Conservation (phyloP, 345 rosid species). For the Pugionium cornutum region DNA sequence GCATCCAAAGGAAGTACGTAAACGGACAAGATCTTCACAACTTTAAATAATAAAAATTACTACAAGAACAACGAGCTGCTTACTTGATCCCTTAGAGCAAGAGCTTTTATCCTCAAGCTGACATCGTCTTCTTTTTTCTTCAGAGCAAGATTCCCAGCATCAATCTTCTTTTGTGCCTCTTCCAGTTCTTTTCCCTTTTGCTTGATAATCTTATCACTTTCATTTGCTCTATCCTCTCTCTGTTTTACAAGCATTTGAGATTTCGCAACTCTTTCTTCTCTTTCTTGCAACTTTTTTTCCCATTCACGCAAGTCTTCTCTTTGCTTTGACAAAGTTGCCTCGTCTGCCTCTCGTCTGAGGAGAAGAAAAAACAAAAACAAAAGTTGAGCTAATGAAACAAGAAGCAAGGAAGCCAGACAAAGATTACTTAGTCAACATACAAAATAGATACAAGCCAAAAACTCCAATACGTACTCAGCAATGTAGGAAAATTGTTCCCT, state of each 20-base stretch:
- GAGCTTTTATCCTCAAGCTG: constrained; percentile 56
- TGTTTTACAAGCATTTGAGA: constrained; percentile 63
- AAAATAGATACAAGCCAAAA: neutral
- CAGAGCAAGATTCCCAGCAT: constrained; percentile 57
- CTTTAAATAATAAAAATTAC: neutral
- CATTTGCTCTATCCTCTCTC: constrained; percentile 93
- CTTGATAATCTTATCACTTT: constrained; percentile 63
- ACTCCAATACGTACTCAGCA: constrained; percentile 62
- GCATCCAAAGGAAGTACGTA: constrained; percentile 36
- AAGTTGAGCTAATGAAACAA: constrained; percentile 3
- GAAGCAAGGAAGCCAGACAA: neutral
- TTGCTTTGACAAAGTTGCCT: constrained; percentile 68
- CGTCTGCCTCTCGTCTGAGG: constrained; percentile 76
- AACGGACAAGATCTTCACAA: constrained; percentile 7
- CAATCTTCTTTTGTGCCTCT: constrained; percentile 69
- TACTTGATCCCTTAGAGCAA: constrained; percentile 69
- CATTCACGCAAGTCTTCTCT: constrained; percentile 93
- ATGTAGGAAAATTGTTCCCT: constrained; percentile 74
- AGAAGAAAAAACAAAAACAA: neutral
- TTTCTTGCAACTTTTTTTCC: constrained; percentile 85
- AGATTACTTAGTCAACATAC: constrained; percentile 1
- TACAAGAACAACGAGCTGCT: constrained; percentile 28
- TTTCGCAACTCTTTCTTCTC: constrained; percentile 69
- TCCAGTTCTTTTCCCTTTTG: constrained; percentile 82
- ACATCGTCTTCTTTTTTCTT: constrained; percentile 73